A percentile compares a stretch with the other conserved stretches of the same genome.
Evolutionary conservation across 2,329 filamentous ascomycete species (phyloP).

Genomic region (Beauveria caledonica): DNA sequence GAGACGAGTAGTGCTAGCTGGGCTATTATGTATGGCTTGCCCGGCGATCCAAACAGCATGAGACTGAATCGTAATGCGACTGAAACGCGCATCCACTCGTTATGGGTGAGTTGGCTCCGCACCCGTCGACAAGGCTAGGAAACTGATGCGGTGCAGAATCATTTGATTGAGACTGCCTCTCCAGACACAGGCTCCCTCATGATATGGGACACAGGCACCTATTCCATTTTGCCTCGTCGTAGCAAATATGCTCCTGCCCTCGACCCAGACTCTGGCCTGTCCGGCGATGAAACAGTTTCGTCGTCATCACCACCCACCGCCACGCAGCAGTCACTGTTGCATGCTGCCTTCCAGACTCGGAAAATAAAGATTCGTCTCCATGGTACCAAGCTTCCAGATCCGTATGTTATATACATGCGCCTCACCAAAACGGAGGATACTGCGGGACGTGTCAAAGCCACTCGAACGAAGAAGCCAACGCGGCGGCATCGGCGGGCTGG

Average conservation of each 20-base stretch:
- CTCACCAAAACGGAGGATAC: slow-evolving; percentile 38
- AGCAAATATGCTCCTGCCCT: slow-evolving; percentile 24
- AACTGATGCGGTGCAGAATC: slow-evolving; percentile 36
- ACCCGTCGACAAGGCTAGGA: not conserved
- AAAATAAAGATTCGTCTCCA: slow-evolving; percentile 50
- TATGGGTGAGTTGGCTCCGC: slow-evolving; percentile 37
- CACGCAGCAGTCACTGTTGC: slow-evolving; percentile 40
- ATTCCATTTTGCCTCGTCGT: slow-evolving; percentile 40
- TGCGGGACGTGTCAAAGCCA: slow-evolving; percentile 20
- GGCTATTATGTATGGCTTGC: slow-evolving; percentile 56
- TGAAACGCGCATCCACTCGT: slow-evolving; percentile 52
- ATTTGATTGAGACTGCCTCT: slow-evolving; percentile 52
- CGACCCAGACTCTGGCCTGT: slow-evolving; percentile 21
- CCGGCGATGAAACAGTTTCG: slow-evolving; percentile 18
- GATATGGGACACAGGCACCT: slow-evolving; percentile 56
- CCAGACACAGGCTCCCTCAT: slow-evolving; percentile 47
- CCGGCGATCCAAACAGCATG: slow-evolving; percentile 47
- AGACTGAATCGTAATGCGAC: slow-evolving; percentile 51
- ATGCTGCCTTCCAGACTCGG: slow-evolving; percentile 41
- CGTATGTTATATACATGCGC: slow-evolving; percentile 48
- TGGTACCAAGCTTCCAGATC: slow-evolving; percentile 42
- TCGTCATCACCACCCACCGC: slow-evolving; percentile 15
- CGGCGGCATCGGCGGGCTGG: slow-evolving; percentile 4
- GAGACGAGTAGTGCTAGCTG: slow-evolving; percentile 56
- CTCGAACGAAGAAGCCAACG: not conserved